These are phyloP conservation scores for Fraxinus sp. DNA, from an alignment of 305 asterid genomes.

Conservation along the genomic window DNA sequence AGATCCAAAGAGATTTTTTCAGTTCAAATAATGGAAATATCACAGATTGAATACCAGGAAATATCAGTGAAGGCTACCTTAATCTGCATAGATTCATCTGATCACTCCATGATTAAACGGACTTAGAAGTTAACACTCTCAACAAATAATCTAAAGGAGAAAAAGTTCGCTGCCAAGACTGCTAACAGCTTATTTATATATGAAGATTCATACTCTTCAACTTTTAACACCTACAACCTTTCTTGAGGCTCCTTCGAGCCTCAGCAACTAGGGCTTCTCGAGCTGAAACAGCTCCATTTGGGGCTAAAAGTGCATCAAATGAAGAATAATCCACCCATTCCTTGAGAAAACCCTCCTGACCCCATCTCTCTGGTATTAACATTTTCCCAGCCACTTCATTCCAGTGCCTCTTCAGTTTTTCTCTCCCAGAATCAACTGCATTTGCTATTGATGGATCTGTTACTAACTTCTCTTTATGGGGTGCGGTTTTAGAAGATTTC, in stretches of 20 bases:
- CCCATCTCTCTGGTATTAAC: slow-evolving; percentile 49
- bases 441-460: not conserved
- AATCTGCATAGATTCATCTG: not conserved
- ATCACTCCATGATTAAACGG: not conserved
- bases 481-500: not conserved
- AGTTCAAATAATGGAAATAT: not conserved
- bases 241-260: slow-evolving; percentile 10
- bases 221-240: not conserved
- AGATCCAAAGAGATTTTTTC: not conserved
- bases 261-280: slow-evolving; percentile 33
- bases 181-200: not conserved
- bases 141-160: not conserved
- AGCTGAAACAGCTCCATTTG: slow-evolving; percentile 37
- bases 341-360: slow-evolving; percentile 38
- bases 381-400: slow-evolving; percentile 22
- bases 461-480: not conserved
- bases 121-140: not conserved
- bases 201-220: not conserved
- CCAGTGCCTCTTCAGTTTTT: slow-evolving; percentile 32
- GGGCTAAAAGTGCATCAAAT: slow-evolving; percentile 44
- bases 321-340: slow-evolving; percentile 48
- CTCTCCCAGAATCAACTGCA: slow-evolving; percentile 17
- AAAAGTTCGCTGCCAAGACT: not conserved
- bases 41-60: not conserved
- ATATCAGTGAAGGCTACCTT: not conserved